Conservation (phyloP, 2,329 filamentous ascomycete genomes). For the Westerdykella sp. region DNA sequence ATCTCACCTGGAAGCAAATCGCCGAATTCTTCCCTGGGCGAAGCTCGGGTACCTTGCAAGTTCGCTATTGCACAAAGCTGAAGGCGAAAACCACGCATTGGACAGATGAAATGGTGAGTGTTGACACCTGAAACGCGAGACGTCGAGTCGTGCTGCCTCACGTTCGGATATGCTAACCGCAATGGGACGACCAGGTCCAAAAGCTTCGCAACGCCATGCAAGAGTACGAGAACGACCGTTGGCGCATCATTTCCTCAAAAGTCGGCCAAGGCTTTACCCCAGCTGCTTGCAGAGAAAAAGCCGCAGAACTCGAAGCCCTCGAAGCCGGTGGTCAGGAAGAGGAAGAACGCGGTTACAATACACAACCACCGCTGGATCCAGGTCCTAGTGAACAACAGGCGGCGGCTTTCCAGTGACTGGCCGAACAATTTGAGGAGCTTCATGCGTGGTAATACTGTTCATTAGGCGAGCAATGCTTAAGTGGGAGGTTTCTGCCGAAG, state of each 20-base stretch:
- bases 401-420: constrained; percentile 32
- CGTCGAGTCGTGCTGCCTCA: constrained; percentile 28
- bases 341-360: constrained; percentile 21
- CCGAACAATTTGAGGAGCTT: constrained; percentile 27
- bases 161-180: constrained; percentile 29
- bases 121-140: constrained; percentile 30
- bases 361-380: constrained; percentile 24
- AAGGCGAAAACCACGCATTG: constrained; percentile 91
- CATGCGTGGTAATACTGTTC: constrained; percentile 19
- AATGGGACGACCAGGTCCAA: constrained; percentile 54
- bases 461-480: constrained; percentile 5
- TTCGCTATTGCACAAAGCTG: constrained; percentile 89
- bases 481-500: constrained; percentile 2
- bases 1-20: constrained; percentile 95
- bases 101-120: constrained; percentile 83
- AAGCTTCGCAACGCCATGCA: constrained; percentile 70
- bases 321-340: constrained; percentile 21
- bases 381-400: constrained; percentile 26
- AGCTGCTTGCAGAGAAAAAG: constrained; percentile 77
- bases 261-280: constrained; percentile 87
- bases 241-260: constrained; percentile 86
- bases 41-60: constrained; percentile 84
- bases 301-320: constrained; percentile 51
- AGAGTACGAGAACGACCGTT: constrained; percentile 87
- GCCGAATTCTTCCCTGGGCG: constrained; percentile 91